Conservation (phyloP, 2,329 filamentous ascomycete species). For the Sporothrix curviconia region DNA sequence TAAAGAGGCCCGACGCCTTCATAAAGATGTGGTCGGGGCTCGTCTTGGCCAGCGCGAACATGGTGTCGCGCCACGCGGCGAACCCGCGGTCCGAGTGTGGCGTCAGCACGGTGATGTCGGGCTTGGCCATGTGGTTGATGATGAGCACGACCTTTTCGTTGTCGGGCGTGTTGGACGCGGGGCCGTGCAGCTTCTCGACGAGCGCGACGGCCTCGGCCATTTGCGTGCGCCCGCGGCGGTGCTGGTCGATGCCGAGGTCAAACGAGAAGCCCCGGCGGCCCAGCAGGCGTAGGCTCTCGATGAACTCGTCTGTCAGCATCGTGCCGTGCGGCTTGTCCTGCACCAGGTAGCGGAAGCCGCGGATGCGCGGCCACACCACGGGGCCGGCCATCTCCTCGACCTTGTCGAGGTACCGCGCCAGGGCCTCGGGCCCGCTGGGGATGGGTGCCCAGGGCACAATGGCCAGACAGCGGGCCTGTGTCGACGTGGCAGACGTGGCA, state of each 20-base stretch:
- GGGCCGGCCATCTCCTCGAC: constrained; percentile 57
- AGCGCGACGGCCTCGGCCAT: constrained; percentile 65
- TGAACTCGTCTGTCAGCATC: constrained; percentile 57
- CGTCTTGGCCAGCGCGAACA: constrained; percentile 60
- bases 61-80: constrained; percentile 60
- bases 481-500: constrained; percentile 29
- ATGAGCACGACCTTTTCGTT: constrained; percentile 59
- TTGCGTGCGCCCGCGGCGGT: constrained; percentile 67
- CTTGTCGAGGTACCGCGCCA: constrained; percentile 59
- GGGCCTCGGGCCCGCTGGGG: constrained; percentile 50
- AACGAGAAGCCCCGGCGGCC: constrained; percentile 62
- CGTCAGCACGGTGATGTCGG: constrained; percentile 62
- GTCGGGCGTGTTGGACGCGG: constrained; percentile 43
- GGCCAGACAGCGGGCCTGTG: constrained; percentile 53
- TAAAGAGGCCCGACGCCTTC: constrained; percentile 84
- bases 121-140: constrained; percentile 85
- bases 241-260: constrained; percentile 77
- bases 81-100: constrained; percentile 51
- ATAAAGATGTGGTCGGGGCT: constrained; percentile 59
- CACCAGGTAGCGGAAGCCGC: constrained; percentile 75
- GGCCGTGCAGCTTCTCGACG: constrained; percentile 57
- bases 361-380: constrained; percentile 59
- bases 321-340: constrained; percentile 67
- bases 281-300: constrained; percentile 59
- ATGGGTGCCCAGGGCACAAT: constrained; percentile 85